Base-by-base conservation (phyloP, 2,329 filamentous ascomycete genomes). In the Teratosphaeria gauchensis region DNA sequence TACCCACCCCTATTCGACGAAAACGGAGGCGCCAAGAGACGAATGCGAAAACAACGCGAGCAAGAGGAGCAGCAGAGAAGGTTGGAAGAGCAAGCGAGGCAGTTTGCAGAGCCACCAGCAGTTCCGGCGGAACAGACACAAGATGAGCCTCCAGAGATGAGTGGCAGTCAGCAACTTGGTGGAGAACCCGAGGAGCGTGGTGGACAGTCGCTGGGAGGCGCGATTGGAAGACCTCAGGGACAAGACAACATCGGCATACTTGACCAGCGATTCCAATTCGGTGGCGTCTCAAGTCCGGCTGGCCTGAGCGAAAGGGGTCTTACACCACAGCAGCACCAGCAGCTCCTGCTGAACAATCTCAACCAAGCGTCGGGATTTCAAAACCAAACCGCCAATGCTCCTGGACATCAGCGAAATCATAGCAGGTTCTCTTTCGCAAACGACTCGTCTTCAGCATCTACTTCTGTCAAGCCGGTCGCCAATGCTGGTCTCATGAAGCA, bases 351-450 rank as follows among this genome's bases (percentile, higher is more conserved):
- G 19, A 78, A 59, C 73, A 77, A 59, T 75, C 61, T 71, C 71
- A 66, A 64, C 74, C 59, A 71, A 82, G 57, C 79, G 77, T 48
- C 42, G 9, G 58, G 75, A 65, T 58, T 76, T 77, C 62, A 76
- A 60, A 76, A 79, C 32, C 75, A 84, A 53, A 73, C 66, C 83
- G 82, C 69, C 78, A 86, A 72, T 77, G 66, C 68, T 30, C 65
- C 70, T n/a, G 85, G 84, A 7, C 91, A 96, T 72, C 86, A 82
- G 60, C 85, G 92, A 62, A 90, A 96, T 72, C 85, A 88, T 9
- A 96, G 92, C 2, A 83, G 92, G 57, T 96, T 91, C 73, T 92
- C 84, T 68, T 96, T 96, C 71, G 86, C 86, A 63, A 92, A 89
- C 68, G 91, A 96, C 58, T 74, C 75, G 53, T 81, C 80, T 61